phyloP scores from a whole-genome alignment of 2,329 filamentous ascomycete species.

The Xylaria sp. region DNA sequence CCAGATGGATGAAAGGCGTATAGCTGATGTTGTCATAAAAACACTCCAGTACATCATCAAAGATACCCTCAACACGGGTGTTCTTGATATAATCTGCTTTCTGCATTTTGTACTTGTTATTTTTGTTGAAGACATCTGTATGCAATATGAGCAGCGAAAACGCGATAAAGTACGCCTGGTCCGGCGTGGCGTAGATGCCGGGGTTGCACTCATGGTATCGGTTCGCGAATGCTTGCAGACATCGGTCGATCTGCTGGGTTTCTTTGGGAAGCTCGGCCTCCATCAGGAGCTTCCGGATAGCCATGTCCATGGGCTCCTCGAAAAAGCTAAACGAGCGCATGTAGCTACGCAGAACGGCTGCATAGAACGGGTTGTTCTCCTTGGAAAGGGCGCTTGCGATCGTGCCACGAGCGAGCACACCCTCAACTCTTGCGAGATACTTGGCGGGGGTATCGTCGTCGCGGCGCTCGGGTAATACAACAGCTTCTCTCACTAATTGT shows the following conservation, averaged over 20 bases:
- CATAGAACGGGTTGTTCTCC: slow-evolving; percentile 76
- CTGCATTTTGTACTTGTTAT: slow-evolving; percentile 99
- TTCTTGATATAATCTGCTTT: slow-evolving; percentile 94
- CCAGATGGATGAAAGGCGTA: slow-evolving; percentile 95
- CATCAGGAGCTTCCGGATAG: slow-evolving; percentile 90
- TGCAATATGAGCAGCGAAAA: slow-evolving; percentile 96
- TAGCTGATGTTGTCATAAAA: slow-evolving; percentile 99
- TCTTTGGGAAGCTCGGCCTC: slow-evolving; percentile 94
- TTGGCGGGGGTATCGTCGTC: slow-evolving; percentile 87
- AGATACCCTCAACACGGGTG: slow-evolving; percentile 84
- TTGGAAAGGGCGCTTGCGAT: slow-evolving; percentile 85
- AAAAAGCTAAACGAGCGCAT: slow-evolving; percentile 96
- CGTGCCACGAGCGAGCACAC: slow-evolving; percentile 69
- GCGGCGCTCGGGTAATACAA: slow-evolving; percentile 68
- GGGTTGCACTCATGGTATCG: slow-evolving; percentile 98
- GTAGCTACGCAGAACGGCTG: slow-evolving; percentile 81
- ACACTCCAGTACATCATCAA: slow-evolving; percentile 86
- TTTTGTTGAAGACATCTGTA: slow-evolving; percentile 99
- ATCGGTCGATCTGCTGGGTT: slow-evolving; percentile 95
- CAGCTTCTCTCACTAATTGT: slow-evolving; percentile 65
- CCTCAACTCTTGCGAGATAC: slow-evolving; percentile 80
- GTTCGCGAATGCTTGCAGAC: slow-evolving; percentile 89
- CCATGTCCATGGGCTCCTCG: slow-evolving; percentile 96
- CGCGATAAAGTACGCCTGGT: slow-evolving; percentile 97
- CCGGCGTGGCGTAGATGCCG: slow-evolving; percentile 82